A percentile compares a stretch with the other conserved stretches of the same genome.
phyloP scores from a whole-genome alignment of 768 basidiomycete genomes.

The Hericium erinaceus region DNA sequence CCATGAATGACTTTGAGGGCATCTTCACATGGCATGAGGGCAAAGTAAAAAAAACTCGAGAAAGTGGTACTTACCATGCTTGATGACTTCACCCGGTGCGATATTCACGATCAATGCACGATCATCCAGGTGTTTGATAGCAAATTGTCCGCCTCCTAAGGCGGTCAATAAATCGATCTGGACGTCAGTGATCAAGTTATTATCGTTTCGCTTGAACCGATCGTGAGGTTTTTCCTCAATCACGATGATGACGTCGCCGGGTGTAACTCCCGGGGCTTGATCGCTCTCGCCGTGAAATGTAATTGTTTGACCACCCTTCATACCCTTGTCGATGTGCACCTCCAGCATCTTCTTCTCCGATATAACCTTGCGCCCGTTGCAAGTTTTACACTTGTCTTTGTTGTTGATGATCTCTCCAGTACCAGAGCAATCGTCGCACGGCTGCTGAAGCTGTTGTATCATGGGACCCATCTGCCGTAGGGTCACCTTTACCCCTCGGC shows the following conservation, averaged over 20 bases:
- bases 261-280: constrained; percentile 78
- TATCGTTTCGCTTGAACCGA: constrained; percentile 80
- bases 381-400: constrained; percentile 86
- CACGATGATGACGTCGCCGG: constrained; percentile 92
- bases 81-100: constrained; percentile 83
- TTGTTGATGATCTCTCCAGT: constrained; percentile 91
- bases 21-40: constrained; percentile 35
- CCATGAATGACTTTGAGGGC: constrained; percentile 85
- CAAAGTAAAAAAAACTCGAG: neutral
- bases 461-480: constrained; percentile 98
- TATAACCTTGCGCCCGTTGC: constrained; percentile 91
- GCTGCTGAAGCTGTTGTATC: constrained; percentile 97
- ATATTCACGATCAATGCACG: constrained; percentile 78
- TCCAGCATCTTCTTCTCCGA: constrained; percentile 96
- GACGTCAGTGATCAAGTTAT: constrained; percentile 78
- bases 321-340: constrained; percentile 96
- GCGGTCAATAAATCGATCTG: constrained; percentile 92
- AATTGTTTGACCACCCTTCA: constrained; percentile 90
- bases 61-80: constrained; percentile 60
- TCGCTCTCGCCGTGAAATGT: constrained; percentile 87
- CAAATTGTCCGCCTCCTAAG: constrained; percentile 83
- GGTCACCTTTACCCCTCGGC: constrained; percentile 85
- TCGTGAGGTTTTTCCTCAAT: constrained; percentile 91
- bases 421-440: constrained; percentile 88
- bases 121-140: constrained; percentile 90